Conservation (phyloP, 139 green algal species). For the Chlorella sp. region DNA sequence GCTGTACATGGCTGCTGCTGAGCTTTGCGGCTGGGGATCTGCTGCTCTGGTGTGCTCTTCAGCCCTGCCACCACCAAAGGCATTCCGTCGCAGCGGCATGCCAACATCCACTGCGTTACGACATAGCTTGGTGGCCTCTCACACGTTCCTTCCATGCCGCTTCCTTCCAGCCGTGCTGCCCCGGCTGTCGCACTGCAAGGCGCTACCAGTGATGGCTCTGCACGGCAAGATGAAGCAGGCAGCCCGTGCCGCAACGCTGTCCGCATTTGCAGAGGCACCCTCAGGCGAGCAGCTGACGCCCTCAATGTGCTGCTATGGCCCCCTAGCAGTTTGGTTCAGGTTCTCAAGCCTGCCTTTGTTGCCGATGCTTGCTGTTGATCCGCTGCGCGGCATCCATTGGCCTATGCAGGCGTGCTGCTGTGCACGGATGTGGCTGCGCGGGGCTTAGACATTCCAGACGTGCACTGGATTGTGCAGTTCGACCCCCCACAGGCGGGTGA, state of each 20-base stretch:
- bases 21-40: too few relatives aligned
- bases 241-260: slow-evolving; percentile 72
- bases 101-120: too few relatives aligned
- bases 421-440: slow-evolving; percentile 94
- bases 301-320: too few relatives aligned
- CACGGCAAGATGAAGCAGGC: slow-evolving; percentile 94
- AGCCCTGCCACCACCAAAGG: too few relatives aligned
- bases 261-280: slow-evolving; percentile 55
- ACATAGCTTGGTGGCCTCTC: too few relatives aligned
- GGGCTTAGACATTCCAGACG: slow-evolving; percentile 93
- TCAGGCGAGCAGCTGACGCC: slow-evolving; percentile 46
- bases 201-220: slow-evolving; percentile 50
- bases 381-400: not conserved
- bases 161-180: slow-evolving; percentile 32
- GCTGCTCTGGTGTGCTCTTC: too few relatives aligned
- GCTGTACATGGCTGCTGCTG: too few relatives aligned
- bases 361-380: not conserved
- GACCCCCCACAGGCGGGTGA: slow-evolving; percentile 77
- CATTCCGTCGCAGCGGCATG: too few relatives aligned
- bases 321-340: too few relatives aligned
- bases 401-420: slow-evolving; percentile 73
- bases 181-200: slow-evolving; percentile 13
- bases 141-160: not conserved
- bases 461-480: slow-evolving; percentile 86
- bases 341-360: not conserved